These are phyloP conservation scores for Umbelopsis sp. DNA, from an alignment of 192 early-diverging fungal genomes.

Conservation along the genomic window DNA sequence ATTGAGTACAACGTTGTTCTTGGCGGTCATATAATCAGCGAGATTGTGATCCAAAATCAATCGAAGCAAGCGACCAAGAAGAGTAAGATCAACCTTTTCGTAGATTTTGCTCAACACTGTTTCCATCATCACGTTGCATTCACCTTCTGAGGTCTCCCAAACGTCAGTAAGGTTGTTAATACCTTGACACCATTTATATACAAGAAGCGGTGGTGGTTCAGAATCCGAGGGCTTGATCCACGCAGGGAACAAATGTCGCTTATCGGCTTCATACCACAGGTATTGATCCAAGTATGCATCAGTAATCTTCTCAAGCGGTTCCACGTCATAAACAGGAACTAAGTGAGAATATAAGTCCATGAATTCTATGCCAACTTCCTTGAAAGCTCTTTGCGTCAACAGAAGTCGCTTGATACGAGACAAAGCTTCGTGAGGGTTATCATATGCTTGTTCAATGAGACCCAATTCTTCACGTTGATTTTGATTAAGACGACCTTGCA, in stretches of 20 bases:
- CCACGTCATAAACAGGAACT: slow-evolving; percentile 96
- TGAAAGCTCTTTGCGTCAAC: slow-evolving; percentile 97
- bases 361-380: slow-evolving; percentile 99
- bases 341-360: slow-evolving; percentile 98
- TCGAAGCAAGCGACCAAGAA: slow-evolving; percentile 91
- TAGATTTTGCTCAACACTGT: slow-evolving; percentile 90
- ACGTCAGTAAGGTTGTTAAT: slow-evolving; percentile 97
- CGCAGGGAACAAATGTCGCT: slow-evolving; percentile 95
- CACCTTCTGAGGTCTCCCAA: slow-evolving; percentile 89
- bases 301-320: slow-evolving; percentile 99
- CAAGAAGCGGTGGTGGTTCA: slow-evolving; percentile 94
- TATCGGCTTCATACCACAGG: slow-evolving; percentile 98
- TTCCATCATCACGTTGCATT: slow-evolving; percentile 97
- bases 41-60: slow-evolving; percentile 98
- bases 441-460: slow-evolving; percentile 98
- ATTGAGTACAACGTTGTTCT: slow-evolving; percentile 96
- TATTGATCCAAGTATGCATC: slow-evolving; percentile 99
- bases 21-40: slow-evolving; percentile 99
- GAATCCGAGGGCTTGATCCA: slow-evolving; percentile 99
- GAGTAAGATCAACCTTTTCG: slow-evolving; percentile 97
- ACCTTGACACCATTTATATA: slow-evolving; percentile 98
- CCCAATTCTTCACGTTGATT: slow-evolving; percentile 97
- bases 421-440: slow-evolving; percentile 88
- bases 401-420: slow-evolving; percentile 93
- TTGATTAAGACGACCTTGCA: slow-evolving; percentile 93